Percentiles rank a stretch among this genome's conserved stretches.
These are phyloP conservation scores for Acanthamoeba culbertsoni DNA, from an alignment of 208 protist genomes.

Conservation along the genomic window DNA sequence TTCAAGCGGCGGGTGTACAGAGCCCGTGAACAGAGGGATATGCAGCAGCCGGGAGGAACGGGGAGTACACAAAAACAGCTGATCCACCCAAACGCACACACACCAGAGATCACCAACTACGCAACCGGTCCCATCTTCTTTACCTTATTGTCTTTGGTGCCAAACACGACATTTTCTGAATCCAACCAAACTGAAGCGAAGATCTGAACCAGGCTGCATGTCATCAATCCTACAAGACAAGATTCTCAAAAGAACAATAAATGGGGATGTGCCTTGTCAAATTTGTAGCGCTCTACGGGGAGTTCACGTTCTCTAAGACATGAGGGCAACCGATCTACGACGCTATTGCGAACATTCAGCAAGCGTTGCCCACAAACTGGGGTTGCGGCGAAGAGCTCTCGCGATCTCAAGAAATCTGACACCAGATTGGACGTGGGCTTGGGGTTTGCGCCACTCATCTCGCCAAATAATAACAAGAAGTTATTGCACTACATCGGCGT, in stretches of 20 bases:
- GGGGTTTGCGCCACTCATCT: background rate
- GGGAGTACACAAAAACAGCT: background rate
- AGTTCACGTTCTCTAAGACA: background rate
- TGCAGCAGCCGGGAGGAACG: background rate
- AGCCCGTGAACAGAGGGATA: background rate
- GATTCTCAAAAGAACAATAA: background rate
- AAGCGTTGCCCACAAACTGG: background rate
- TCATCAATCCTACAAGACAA: no score
- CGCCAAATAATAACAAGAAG: background rate
- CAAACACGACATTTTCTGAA: background rate
- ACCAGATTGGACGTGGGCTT: background rate
- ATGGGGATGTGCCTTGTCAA: background rate
- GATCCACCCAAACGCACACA: background rate
- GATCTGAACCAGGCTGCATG: background rate
- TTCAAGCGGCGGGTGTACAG: background rate
- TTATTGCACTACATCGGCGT: no score
- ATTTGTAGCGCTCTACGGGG: background rate
- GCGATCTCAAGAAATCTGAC: background rate
- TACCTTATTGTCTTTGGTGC: slow-evolving; percentile 30
- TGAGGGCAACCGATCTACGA: background rate
- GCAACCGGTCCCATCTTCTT: background rate
- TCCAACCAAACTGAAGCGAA: background rate
- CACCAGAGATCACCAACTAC: background rate
- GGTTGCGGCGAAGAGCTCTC: background rate
- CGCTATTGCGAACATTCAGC: background rate